Conservation (phyloP, 257 asterid species). For the Anisodus acutangulus region DNA sequence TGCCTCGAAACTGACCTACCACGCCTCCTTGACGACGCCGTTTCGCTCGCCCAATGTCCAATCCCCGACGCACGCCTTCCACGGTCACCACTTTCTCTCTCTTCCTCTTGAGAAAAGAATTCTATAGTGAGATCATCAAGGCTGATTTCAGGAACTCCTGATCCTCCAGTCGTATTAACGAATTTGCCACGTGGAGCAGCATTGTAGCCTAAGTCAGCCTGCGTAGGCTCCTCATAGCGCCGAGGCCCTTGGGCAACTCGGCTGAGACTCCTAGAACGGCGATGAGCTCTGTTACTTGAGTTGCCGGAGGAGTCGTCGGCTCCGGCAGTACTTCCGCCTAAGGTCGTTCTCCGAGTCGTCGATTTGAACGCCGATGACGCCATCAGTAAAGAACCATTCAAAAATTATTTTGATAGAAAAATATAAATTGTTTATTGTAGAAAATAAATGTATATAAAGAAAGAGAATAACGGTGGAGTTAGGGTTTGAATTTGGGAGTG, state of each 20-base stretch:
- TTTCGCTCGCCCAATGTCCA: constrained; percentile 84
- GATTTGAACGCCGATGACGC: constrained; percentile 90
- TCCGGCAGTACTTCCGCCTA: constrained; percentile 50
- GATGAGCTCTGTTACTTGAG: constrained; percentile 39
- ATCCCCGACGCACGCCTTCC: constrained; percentile 50
- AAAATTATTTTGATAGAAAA: neutral
- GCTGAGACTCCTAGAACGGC: constrained; percentile 59
- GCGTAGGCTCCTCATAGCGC: constrained; percentile 41
- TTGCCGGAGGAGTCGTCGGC: constrained; percentile 26
- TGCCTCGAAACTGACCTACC: constrained; percentile 80
- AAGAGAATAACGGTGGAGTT: neutral
- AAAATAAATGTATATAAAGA: neutral
- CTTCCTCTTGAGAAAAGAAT: constrained; percentile 58
- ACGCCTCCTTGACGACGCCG: constrained; percentile 75
- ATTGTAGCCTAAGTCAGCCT: constrained; percentile 42
- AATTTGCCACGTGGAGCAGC: constrained; percentile 66
- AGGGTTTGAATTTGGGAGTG: neutral
- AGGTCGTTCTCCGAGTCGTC: constrained; percentile 58
- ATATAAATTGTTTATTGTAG: neutral
- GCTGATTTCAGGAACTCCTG: constrained; percentile 73
- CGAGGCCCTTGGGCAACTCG: constrained; percentile 44
- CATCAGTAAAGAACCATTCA: constrained; percentile 44
- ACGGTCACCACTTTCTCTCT: constrained; percentile 43
- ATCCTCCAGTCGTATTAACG: constrained; percentile 78
- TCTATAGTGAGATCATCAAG: constrained; percentile 86